Evolutionary conservation across 129 eudicot genomes (phyloP).

Genomic region (Cynara cardunculus): DNA sequence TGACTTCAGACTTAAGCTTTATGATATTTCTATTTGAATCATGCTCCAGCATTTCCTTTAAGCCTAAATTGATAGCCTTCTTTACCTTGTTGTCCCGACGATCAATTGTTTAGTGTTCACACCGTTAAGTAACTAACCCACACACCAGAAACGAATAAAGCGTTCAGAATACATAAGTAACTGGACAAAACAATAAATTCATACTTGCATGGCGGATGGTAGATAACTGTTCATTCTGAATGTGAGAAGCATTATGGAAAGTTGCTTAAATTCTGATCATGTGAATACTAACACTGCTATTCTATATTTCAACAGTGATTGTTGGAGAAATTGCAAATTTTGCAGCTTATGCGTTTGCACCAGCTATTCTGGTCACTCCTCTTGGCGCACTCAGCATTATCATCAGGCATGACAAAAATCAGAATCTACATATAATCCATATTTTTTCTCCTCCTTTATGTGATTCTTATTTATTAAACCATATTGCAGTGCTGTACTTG

Average conservation of each 20-base stretch:
- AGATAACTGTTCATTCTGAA: background rate
- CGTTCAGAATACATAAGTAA: background rate
- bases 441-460: background rate
- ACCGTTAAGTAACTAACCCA: background rate
- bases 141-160: background rate
- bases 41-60: background rate
- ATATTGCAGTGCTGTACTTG: constrained; percentile 89
- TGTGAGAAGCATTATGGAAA: background rate
- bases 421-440: constrained; percentile 2
- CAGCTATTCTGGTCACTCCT: constrained; percentile 96
- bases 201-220: background rate
- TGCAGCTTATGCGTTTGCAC: constrained; percentile 98
- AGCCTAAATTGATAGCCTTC: background rate
- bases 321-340: constrained; percentile 96
- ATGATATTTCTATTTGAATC: background rate
- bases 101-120: background rate
- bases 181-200: background rate
- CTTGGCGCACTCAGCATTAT: constrained; percentile 98
- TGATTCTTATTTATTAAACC: constrained; percentile 27
- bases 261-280: background rate
- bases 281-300: constrained; percentile 21
- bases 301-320: constrained; percentile 63
- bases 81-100: background rate
- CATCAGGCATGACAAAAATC: constrained; percentile 61
- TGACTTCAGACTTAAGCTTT: background rate